Percentiles rank a stretch among this genome's conserved stretches.
Evolutionary conservation across 192 early-diverging fungal species (phyloP).

Genomic region (Coemansia sp.): DNA sequence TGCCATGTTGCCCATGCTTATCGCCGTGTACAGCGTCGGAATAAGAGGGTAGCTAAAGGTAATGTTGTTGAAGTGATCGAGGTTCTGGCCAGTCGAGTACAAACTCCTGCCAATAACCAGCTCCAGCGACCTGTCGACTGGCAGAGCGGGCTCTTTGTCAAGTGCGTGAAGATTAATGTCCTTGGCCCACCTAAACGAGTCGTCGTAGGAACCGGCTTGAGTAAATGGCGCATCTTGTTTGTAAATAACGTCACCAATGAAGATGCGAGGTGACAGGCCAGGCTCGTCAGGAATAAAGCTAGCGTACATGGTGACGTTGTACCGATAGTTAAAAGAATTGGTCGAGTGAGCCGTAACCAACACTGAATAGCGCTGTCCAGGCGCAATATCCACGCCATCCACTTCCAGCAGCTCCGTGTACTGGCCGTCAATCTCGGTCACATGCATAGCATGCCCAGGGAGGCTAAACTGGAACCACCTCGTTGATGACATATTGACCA

Average conservation of each 20-base stretch:
- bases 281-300: constrained; percentile 53
- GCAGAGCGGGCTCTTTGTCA: constrained; percentile 55
- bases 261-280: constrained; percentile 22
- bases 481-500: constrained; percentile 70
- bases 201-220: constrained; percentile 7
- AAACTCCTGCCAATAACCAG: constrained; percentile 56
- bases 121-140: constrained; percentile 43
- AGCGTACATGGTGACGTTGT: constrained; percentile 61
- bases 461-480: constrained; percentile 68
- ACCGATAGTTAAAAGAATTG: constrained; percentile 58
- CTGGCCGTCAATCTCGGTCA: constrained; percentile 77
- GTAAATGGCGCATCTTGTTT: constrained; percentile 54
- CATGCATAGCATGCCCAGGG: constrained; percentile 67
- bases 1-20: constrained; percentile 56
- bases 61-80: constrained; percentile 70
- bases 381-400: constrained; percentile 56
- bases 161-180: constrained; percentile 52
- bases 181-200: background rate
- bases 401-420: constrained; percentile 57
- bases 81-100: constrained; percentile 64
- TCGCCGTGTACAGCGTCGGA: constrained; percentile 65
- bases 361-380: constrained; percentile 79
- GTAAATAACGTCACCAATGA: constrained; percentile 61
- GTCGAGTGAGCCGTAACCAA: constrained; percentile 65
- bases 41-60: constrained; percentile 60